phyloP scores from a whole-genome alignment of 441 rosid species.

The Erodium moschatum region DNA sequence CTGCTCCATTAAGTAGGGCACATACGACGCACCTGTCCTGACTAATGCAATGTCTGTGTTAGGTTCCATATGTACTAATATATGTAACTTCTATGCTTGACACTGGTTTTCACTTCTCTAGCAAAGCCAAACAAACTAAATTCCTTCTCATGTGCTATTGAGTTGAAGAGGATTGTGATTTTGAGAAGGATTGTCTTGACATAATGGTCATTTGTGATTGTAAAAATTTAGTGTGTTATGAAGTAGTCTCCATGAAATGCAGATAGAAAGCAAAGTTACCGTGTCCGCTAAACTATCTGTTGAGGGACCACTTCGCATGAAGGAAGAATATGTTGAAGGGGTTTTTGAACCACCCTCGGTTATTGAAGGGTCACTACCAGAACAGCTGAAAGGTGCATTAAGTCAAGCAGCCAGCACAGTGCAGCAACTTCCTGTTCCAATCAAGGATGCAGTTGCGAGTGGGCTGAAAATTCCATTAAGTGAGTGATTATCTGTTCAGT shows the following conservation, averaged over 20 bases:
- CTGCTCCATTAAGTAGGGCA: neutral
- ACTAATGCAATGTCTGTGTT: neutral
- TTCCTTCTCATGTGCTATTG: neutral
- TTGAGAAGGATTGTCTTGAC: neutral
- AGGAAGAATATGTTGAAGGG: constrained; percentile 77
- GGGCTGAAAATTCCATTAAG: constrained; percentile 70
- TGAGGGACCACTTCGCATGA: constrained; percentile 84
- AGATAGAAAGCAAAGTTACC: constrained; percentile 68
- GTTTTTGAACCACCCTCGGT: constrained; percentile 59
- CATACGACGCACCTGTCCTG: neutral
- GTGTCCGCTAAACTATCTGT: constrained; percentile 51
- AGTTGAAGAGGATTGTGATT: neutral
- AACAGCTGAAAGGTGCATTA: constrained; percentile 62
- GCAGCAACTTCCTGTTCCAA: constrained; percentile 70
- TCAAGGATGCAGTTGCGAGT: constrained; percentile 49
- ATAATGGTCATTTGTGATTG: neutral
- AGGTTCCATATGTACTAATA: neutral
- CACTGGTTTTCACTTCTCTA: neutral
- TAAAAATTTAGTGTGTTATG: neutral
- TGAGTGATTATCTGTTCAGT: constrained; percentile 31
- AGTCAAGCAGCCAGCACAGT: constrained; percentile 50
- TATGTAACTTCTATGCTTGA: neutral
- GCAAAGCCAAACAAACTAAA: neutral
- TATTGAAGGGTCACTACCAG: constrained; percentile 69
- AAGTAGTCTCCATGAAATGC: constrained; percentile 26